Evolutionary conservation across 176 grass and related monocot genomes (phyloP), one percentile per base, ranked within the genome.

Genomic region (Pontederia crassipes): DNA sequence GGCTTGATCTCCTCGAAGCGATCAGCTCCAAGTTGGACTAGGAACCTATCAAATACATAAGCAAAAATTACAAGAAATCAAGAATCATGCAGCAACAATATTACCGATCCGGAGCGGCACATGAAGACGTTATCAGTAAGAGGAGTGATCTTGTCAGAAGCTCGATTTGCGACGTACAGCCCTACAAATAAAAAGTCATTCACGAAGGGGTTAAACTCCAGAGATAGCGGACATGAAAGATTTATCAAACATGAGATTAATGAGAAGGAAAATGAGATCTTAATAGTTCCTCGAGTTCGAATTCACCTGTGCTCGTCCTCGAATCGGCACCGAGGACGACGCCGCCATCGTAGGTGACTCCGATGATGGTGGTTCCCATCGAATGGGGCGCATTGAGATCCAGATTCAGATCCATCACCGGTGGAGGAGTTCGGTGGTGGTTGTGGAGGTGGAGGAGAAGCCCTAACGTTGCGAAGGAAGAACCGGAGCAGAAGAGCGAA

Each of bases 321-420:
- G 93, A 98, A 65, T 98, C 93, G 49, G 93, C 93, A 26, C 84
- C 93, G 68, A 98, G 93, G 56, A 98, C n/a, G 48, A 92, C 81
- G 61, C 84, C 84, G 15, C 87, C 93, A 28, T 79, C 60, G 84
- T 98, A 98, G 67, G 78, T 85, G 51, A 98, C 79, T 5, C 93
- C 87, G 55, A 98, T 77, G 74, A 98, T 98, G 76, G 84, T 98
- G 64, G 93, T 92, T 11, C 93, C 87, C 81, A 80, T 98, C 32
- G 74, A 78, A 67, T 40, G 76, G 49, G 74, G 73, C 12, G 74
- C 48, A 8, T 28, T 72, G 24, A 72, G 74, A 73, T 77, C 74
- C 62, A 71, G 48, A 77, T 82, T 68, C 80, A 71, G 48, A 77
- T 82, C 74, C 80, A 77, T 77, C 8, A 28, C 35, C 11, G 45